Evolutionary conservation across 106 monocot species (phyloP), one percentile per base, ranked within the genome.

Genomic region (Iris macrosiphon): DNA sequence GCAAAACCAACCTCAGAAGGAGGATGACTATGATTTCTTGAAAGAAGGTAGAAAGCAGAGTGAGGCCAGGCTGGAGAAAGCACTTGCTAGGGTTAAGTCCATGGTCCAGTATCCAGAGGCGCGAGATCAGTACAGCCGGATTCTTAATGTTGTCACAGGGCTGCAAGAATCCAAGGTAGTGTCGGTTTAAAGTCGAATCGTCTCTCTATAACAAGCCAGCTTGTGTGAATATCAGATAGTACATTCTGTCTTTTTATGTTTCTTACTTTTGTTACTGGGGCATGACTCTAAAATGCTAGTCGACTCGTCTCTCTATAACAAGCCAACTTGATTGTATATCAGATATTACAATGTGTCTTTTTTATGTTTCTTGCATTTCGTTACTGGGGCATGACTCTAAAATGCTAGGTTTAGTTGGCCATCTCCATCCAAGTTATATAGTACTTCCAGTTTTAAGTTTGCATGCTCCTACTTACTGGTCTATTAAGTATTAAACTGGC

Each of bases 81-180:
- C 91, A 28, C 86, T 92, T 59, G 82, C 81, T n/a, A 78, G 86
- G 57, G 91, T 92, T 23, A 82, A 86, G 24, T 92, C 91, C 44
- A 92, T 92, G 91, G 91, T 71, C 29, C 91, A 86, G 28, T 92
- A 92, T 49, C 86, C 91, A 37, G 91, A 92, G 64, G 91, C 91
- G 17, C 78, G 91, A 64, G 91, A 82, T 62, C 91, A 92, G 64
- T 92, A 92, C 47, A 11, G 70, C 7, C 72, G 91, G 60, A 31
- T 92, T 66, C 40, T 92, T 17, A 76, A 62, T 35, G 74, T 68
- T 45, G 84, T 77, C 31, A 77, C 77, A 5, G 75, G 81, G 37
- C 55, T 85, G 13, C 80, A 91, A 45, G 75, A 81, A 43, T 81
- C 85, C 8, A 79, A 84, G 75, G 90, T 91, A 78, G 42, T 47